A percentile compares a stretch with the other conserved stretches of the same genome.
phyloP scores from a whole-genome alignment of 2,329 filamentous ascomycete genomes.

The Rutstroemia sydowiana region DNA sequence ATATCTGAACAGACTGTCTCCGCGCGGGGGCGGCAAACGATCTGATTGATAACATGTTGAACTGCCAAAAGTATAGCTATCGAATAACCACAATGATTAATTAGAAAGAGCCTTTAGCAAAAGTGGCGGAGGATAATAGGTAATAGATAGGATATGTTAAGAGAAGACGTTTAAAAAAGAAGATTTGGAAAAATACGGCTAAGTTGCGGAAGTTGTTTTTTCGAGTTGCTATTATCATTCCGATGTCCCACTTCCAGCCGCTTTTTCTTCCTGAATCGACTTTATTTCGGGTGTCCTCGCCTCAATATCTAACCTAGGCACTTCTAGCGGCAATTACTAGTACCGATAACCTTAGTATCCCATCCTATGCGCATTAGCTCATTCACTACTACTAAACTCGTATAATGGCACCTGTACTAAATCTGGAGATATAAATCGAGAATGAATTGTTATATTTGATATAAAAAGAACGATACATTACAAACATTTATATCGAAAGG shows the following conservation, averaged over 20 bases:
- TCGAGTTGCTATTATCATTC: slow-evolving; percentile 6
- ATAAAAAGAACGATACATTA: too few species aligned
- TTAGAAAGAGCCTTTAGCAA: background rate
- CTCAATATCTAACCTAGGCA: too few species aligned
- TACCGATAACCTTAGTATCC: too few species aligned
- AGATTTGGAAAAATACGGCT: slow-evolving; percentile 12
- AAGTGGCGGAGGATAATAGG: slow-evolving; percentile 12
- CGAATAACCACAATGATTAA: background rate
- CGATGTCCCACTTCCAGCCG: slow-evolving; percentile 10
- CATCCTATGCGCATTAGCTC: too few species aligned
- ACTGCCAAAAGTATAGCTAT: slow-evolving; percentile 6
- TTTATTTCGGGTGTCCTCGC: too few species aligned
- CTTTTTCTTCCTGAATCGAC: too few species aligned
- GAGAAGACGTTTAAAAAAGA: slow-evolving; percentile 10
- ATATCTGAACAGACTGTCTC: slow-evolving; percentile 69
- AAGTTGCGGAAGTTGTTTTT: slow-evolving; percentile 14
- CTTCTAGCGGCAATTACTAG: too few species aligned
- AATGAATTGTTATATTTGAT: too few species aligned
- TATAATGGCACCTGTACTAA: too few species aligned
- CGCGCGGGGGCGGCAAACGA: slow-evolving; percentile 68
- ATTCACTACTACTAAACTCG: too few species aligned
- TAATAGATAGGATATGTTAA: background rate
- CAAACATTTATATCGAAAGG: too few species aligned
- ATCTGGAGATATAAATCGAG: too few species aligned
- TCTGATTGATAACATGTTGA: slow-evolving; percentile 77